phyloP scores from a whole-genome alignment of 176 grass and related monocot species.

The Areca catechu region DNA sequence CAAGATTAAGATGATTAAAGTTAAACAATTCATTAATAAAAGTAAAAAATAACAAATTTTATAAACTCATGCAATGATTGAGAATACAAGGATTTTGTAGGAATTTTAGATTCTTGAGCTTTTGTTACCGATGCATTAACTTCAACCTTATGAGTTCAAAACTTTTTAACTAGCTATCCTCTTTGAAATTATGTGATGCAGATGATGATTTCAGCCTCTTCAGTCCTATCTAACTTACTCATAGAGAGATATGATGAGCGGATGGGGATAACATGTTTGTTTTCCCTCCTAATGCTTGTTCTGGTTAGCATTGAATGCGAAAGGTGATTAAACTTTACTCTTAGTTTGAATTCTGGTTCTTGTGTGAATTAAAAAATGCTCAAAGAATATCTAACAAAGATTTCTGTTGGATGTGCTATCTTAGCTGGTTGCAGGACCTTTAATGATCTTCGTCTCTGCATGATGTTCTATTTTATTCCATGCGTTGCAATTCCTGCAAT shows the following conservation, averaged over 20 bases:
- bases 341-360: background rate
- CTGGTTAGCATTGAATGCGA: constrained; percentile 75
- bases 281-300: constrained; percentile 58
- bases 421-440: constrained; percentile 63
- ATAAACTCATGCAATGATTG: too few relatives aligned
- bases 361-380: constrained; percentile 13
- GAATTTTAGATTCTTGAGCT: too few relatives aligned
- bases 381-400: constrained; percentile 21
- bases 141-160: too few relatives aligned
- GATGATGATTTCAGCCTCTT: constrained; percentile 95
- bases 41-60: too few relatives aligned
- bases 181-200: constrained; percentile 30
- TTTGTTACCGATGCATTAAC: too few relatives aligned
- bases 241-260: constrained; percentile 90
- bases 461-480: constrained; percentile 62
- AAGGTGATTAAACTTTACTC: constrained; percentile 47
- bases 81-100: too few relatives aligned
- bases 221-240: constrained; percentile 75
- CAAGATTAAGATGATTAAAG: too few relatives aligned
- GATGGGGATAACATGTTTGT: constrained; percentile 64
- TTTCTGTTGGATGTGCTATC: constrained; percentile 23
- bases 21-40: too few relatives aligned
- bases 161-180: background rate
- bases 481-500: constrained; percentile 80
- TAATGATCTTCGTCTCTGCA: constrained; percentile 91